Base-by-base conservation (phyloP, 768 basidiomycete species). In the Lyophyllum atratum region DNA sequence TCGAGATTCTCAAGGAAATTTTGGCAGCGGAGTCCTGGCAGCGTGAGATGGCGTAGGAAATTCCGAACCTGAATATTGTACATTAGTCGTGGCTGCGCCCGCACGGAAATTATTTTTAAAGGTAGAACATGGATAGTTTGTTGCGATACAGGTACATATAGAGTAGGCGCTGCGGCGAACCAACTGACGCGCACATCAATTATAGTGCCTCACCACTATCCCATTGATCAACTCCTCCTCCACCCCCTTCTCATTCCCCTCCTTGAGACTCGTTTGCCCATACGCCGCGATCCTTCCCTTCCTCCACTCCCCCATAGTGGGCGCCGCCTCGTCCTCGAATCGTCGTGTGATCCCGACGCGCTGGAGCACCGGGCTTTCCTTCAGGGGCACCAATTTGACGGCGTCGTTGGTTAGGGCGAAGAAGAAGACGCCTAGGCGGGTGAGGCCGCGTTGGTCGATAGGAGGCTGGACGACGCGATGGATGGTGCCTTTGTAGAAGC, bases 391-490 rank as follows among this genome's bases (percentile, higher is more conserved):
- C n/a, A 82, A 70, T 40, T 65, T 69, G n/a, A 76, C 71, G 25
- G 76, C 66, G 62, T 82, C 80, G 60, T 82, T 70, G 5, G 76
- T 63, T 59, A 77, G 66, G n/a, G 65, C 66, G 58, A 84, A 82
- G 61, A 80, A 80, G 64, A 80, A 80, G 5, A 74, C 70, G 9
- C 81, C 80, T 1, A 83, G 69, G n/a, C 82, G 77, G 10, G 74
- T 66, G 44, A 69, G 67, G 25, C 66, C 68, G 11, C 68, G 73
- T 59, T 84, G 82, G 60, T 81, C 79, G 0, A 55, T 48, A 2
- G 82, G 82, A 2, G 81, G 82, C 58, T 81, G 80, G 40, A 76
- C 68, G 22, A 84, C 82, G 44, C 80, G 47, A 54, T 82, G 80
- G 49, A 80, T 79, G 0, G 80, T 81, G 15, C 75, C 77, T n/a